Percentiles rank a stretch among this genome's conserved stretches.
Conservation (phyloP, 768 basidiomycete species). For the Leccinum truebloodii region DNA sequence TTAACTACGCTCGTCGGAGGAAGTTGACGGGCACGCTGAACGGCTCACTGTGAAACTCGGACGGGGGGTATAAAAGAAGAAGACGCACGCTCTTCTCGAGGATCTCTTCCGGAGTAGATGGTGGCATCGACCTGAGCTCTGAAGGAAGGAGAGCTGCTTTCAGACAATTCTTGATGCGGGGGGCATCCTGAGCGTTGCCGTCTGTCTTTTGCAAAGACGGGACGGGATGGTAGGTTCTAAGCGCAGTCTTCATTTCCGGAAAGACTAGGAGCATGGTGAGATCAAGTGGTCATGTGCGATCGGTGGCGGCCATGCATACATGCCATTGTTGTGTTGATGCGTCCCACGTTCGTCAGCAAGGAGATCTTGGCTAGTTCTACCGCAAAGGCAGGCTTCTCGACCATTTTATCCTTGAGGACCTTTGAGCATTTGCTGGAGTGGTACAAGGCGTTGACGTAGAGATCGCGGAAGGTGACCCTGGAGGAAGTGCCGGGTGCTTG, state of each 20-base stretch:
- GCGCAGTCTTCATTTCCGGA: constrained; percentile 90
- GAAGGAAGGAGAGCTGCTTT: constrained; percentile 76
- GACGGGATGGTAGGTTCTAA: constrained; percentile 87
- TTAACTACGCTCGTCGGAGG: constrained; percentile 89
- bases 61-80: neutral
- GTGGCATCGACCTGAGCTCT: constrained; percentile 64
- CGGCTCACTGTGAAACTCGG: constrained; percentile 2
- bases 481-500: constrained; percentile 48
- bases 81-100: constrained; percentile 60
- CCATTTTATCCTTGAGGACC: constrained; percentile 85
- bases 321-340: constrained; percentile 92
- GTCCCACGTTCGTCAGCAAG: constrained; percentile 83
- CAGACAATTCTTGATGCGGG: constrained; percentile 87
- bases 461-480: constrained; percentile 74
- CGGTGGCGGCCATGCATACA: constrained; percentile 47
- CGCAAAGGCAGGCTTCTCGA: constrained; percentile 75
- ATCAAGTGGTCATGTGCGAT: constrained; percentile 9
- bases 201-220: constrained; percentile 87
- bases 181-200: constrained; percentile 87
- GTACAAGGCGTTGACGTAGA: constrained; percentile 81
- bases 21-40: constrained; percentile 54
- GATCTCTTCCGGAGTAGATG: constrained; percentile 76
- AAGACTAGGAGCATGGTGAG: constrained; percentile 57
- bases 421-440: constrained; percentile 85
- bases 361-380: constrained; percentile 82